Evolutionary conservation across 2,329 filamentous ascomycete species (phyloP).

Genomic region (Neonectria magnoliae): DNA sequence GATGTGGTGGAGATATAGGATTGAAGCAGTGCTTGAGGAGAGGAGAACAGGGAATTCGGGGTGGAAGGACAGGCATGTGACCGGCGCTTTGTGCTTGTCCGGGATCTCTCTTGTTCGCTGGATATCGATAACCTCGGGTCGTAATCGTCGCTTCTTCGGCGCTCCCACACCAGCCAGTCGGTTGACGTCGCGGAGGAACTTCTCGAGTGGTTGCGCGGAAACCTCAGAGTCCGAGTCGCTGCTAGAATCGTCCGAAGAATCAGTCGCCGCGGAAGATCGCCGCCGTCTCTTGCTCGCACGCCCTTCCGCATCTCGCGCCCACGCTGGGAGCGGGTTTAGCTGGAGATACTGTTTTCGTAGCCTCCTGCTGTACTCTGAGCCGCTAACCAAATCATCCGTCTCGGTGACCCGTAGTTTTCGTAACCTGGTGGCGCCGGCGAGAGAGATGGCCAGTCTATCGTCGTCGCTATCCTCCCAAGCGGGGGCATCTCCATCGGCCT

Average conservation of each 20-base stretch:
- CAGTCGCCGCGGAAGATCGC: conserved; percentile 63
- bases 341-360: conserved; percentile 80
- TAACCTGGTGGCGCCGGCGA: conserved; percentile 78
- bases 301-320: conserved; percentile 64
- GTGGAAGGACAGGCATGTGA: conserved; percentile 89
- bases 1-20: conserved; percentile 90
- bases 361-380: conserved; percentile 84
- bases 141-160: conserved; percentile 74
- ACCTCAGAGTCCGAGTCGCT: conserved; percentile 67
- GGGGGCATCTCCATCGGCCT: conserved; percentile 55
- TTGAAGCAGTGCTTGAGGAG: conserved; percentile 86
- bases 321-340: conserved; percentile 68
- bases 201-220: conserved; percentile 80
- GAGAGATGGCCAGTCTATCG: conserved; percentile 83
- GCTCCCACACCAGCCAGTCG: conserved; percentile 67
- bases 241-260: conserved; percentile 63
- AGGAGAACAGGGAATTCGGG: conserved; percentile 88
- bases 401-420: conserved; percentile 85
- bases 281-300: conserved; percentile 62
- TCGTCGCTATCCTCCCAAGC: conserved; percentile 98
- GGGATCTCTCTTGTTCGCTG: conserved; percentile 88
- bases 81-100: conserved; percentile 78
- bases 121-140: conserved; percentile 89
- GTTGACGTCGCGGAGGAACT: conserved; percentile 79
- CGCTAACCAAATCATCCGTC: conserved; percentile 85